Conservation (phyloP, 176 grass and related monocot species). For the Alloteropsis semialata region DNA sequence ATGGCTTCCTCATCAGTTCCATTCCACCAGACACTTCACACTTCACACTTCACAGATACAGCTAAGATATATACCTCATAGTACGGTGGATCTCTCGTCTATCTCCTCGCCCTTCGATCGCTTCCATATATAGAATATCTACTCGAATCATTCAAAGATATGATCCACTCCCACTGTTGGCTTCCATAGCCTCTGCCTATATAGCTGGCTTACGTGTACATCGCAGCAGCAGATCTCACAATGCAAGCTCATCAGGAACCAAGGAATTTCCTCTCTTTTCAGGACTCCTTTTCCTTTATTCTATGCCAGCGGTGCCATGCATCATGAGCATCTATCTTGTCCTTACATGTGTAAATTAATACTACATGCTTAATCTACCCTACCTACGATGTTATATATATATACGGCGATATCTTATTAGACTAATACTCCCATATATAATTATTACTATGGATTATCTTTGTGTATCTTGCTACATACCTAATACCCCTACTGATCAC, state of each 20-base stretch:
- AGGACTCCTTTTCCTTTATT: slow-evolving; percentile 15
- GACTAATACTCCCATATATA: background rate
- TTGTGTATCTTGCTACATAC: background rate
- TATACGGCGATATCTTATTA: background rate
- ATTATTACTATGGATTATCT: background rate
- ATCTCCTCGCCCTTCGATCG: background rate
- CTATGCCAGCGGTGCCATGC: slow-evolving; percentile 9
- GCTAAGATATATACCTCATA: too few species aligned
- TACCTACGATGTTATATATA: background rate
- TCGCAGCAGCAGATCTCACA: background rate
- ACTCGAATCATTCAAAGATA: slow-evolving; percentile 29
- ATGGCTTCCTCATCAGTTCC: background rate
- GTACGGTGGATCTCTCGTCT: background rate
- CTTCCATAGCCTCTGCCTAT: background rate
- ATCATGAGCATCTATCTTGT: slow-evolving; percentile 8
- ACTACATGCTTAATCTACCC: background rate
- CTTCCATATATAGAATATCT: slow-evolving; percentile 19
- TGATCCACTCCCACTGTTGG: background rate
- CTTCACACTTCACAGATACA: background rate
- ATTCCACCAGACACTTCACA: background rate
- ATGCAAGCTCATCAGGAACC: background rate
- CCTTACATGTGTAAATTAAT: background rate
- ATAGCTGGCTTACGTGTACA: slow-evolving; percentile 22
- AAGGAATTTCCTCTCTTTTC: background rate
- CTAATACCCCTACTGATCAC: too few species aligned